Base-by-base conservation (phyloP, 305 asterid species). In the Fraxinus baroniana region DNA sequence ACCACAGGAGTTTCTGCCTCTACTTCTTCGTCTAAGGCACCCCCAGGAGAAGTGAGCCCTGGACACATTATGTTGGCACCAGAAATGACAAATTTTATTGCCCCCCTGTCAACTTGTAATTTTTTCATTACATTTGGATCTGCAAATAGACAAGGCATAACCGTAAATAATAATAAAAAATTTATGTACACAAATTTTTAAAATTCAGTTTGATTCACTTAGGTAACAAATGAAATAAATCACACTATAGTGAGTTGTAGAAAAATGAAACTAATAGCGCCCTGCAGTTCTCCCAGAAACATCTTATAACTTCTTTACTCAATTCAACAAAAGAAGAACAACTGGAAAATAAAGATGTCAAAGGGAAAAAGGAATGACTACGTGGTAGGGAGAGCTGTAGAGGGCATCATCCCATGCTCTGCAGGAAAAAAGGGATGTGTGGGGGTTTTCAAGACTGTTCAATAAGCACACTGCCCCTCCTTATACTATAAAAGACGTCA, bases 11-110 rank as follows among this genome's bases (percentile, higher is more conserved):
- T 85, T 84, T 96, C 99, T 26, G 95, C 92, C 81, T 79, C 95
- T 35, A 94, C 98, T 85, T 92, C 94, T 17, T 91, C 93, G 81
- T 96, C 99, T 90, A 96, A 87, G 64, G 86, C 97, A 86, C 99
- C 99, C 44, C 98, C 99, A 52, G 97, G 95, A 85, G 99, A 96
- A 12, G 98, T 96, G 71, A 96, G 98, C 57, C 99, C 99, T 2
- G 99, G 98, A 82, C 99, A 96, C 99, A 96, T 96, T 86, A 96
- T 94, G 90, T 94, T 96, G 84, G 99, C 99, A 86, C 99, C 99
- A 83, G 99, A 87, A 76, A 96, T 97, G 78, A 96, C 98, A 89
- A 88, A 94, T 87, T 82, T 93, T 83, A 96, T 93, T 0, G 99
- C 99, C 13, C 99, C 99, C 83, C 98, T 88, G 84, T 96, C 99